Evolutionary conservation across 148 eudicot genomes (phyloP), one percentile per base, ranked within the genome.

Genomic region (Amaranthus palmeri): DNA sequence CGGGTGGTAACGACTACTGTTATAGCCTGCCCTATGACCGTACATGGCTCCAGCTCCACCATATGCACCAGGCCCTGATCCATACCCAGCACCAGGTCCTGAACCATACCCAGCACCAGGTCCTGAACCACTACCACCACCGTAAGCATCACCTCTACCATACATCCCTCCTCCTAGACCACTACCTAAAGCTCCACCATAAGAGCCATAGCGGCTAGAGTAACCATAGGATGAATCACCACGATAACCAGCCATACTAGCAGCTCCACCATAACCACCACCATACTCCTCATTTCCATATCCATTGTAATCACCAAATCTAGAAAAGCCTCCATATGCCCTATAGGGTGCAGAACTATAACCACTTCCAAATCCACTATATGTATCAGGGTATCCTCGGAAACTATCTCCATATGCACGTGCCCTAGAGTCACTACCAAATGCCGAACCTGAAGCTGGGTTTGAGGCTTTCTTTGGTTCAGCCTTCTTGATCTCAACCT

Each of bases 401-500:
- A 36, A 72, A 67, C 56, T 72, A 72, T 80, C 74, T 46, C 82
- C 88, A 79, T 74, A 86, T 45, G 85, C 58, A 77, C 85, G 86
- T 62, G 73, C 57, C 77, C 80, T 80, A 80, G 80, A 67, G 73
- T 76, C 72, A 72, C 87, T 84, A 83, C 81, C 84, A 67, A 72
- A 83, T 52, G 82, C 81, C 73, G 87, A 80, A 76, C 81, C 81
- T 78, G 85, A 80, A 67, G 81, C 83, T 66, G 83, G 75, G 79
- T 85, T 82, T 74, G 89, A 84, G 71, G 90, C 61, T 82, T 83
- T 90, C 87, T 88, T 88, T 69, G 96, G 92, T 85, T 90, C 96
- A 56, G 96, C 96, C 84, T 85, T 90, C 88, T 90, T 90, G 77
- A 90, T 81, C 86, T 90, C 96, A 77, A 90, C 88, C 90, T 89